phyloP scores from a whole-genome alignment of 2,329 filamentous ascomycete genomes.

The Waltergamsia citrina region DNA sequence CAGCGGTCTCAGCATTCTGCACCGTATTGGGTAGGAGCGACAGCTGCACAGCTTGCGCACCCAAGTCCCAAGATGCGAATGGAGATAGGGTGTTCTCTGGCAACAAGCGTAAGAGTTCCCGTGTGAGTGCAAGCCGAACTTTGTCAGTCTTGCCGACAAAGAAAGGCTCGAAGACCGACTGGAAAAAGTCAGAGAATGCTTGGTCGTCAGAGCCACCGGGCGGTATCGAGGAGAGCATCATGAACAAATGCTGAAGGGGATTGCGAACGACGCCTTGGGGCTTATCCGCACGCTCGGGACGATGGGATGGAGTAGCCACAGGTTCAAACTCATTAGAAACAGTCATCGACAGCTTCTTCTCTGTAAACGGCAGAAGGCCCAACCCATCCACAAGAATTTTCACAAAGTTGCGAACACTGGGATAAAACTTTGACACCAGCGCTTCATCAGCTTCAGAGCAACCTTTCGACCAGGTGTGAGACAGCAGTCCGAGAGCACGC shows the following conservation, averaged over 20 bases:
- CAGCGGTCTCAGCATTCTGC: slow-evolving; percentile 12
- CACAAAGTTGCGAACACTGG: slow-evolving; percentile 41
- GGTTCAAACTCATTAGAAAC: slow-evolving; percentile 49
- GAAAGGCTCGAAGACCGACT: slow-evolving; percentile 48
- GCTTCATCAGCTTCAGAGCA: slow-evolving; percentile 30
- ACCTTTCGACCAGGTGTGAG: slow-evolving; percentile 51
- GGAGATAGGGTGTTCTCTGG: slow-evolving; percentile 34
- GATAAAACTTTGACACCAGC: slow-evolving; percentile 40
- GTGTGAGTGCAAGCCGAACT: slow-evolving; percentile 33
- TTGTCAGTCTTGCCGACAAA: slow-evolving; percentile 37
- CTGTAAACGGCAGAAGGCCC: slow-evolving; percentile 52
- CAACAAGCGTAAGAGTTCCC: slow-evolving; percentile 40
- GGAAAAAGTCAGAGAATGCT: slow-evolving; percentile 33
- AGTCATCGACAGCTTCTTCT: slow-evolving; percentile 44
- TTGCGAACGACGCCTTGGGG: slow-evolving; percentile 40
- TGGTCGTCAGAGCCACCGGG: slow-evolving; percentile 37
- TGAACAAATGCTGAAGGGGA: slow-evolving; percentile 57
- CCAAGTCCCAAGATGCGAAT: slow-evolving; percentile 41
- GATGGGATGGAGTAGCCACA: slow-evolving; percentile 57
- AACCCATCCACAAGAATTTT: slow-evolving; percentile 39
- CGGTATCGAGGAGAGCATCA: slow-evolving; percentile 45
- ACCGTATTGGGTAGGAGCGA: slow-evolving; percentile 18
- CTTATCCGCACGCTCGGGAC: slow-evolving; percentile 42
- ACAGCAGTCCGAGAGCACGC: slow-evolving; percentile 58
- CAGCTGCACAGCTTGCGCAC: slow-evolving; percentile 33